Conservation (phyloP, 192 early-diverging fungal genomes). For the Podila horticola region DNA sequence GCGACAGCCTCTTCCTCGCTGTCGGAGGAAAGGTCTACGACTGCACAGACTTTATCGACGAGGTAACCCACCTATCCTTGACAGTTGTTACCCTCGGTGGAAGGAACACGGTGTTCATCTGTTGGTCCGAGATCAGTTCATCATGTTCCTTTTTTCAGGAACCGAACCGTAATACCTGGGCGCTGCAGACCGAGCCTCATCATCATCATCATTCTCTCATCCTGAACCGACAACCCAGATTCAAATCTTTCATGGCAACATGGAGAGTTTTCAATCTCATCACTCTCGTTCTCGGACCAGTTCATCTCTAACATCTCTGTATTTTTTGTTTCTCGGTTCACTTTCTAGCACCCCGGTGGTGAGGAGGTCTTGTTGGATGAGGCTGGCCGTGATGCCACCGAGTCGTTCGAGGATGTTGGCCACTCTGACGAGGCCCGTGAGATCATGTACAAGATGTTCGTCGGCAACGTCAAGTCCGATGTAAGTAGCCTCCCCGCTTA, state of each 20-base stretch:
- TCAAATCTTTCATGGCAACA: neutral
- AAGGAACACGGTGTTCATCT: too few species aligned
- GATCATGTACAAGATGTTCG: slow-evolving; percentile 76
- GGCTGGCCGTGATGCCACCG: slow-evolving; percentile 90
- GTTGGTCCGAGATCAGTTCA: too few species aligned
- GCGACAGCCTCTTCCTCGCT: slow-evolving; percentile 83
- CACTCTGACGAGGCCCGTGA: slow-evolving; percentile 96
- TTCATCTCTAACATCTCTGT: neutral
- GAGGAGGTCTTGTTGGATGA: slow-evolving; percentile 96
- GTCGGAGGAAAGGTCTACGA: slow-evolving; percentile 85
- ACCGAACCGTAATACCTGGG: too few species aligned
- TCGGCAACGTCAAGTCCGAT: slow-evolving; percentile 75
- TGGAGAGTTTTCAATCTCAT: neutral
- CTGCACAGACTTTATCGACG: slow-evolving; percentile 82
- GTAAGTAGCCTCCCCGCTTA: slow-evolving; percentile 41
- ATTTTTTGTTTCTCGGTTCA: slow-evolving; percentile 3
- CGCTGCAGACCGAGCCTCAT: too few species aligned
- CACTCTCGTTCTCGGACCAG: neutral
- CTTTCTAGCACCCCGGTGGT: slow-evolving; percentile 91
- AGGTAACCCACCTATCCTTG: slow-evolving; percentile 54
- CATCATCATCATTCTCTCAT: too few species aligned
- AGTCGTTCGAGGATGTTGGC: slow-evolving; percentile 97
- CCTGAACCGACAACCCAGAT: too few species aligned
- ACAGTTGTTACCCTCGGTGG: too few species aligned
- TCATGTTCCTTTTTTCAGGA: too few species aligned